Evolutionary conservation across 257 asterid species (phyloP).

Genomic region (Salvia splendens): DNA sequence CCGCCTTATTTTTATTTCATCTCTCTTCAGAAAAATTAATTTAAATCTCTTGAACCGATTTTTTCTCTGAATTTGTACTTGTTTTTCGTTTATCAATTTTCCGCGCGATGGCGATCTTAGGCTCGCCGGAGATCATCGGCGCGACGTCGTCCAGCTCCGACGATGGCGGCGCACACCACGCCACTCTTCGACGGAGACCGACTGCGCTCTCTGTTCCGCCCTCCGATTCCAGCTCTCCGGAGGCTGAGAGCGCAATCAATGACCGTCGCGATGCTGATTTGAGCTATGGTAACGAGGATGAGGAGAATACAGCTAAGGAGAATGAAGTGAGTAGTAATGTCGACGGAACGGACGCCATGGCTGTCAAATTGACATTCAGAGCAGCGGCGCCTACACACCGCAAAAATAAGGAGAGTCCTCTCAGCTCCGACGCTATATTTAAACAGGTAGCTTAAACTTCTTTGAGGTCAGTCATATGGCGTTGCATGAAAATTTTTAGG

Average conservation of each 20-base stretch:
- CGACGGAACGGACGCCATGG: constrained; percentile 29
- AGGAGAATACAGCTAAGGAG: constrained; percentile 43
- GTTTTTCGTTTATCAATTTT: neutral
- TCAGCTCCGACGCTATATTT: constrained; percentile 92
- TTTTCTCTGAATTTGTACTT: constrained; percentile 15
- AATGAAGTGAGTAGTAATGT: constrained; percentile 35
- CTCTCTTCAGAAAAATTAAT: neutral
- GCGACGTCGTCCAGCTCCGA: constrained; percentile 39
- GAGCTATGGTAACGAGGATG: constrained; percentile 35
- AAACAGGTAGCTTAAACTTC: constrained; percentile 55
- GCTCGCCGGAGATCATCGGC: constrained; percentile 51
- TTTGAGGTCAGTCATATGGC: neutral
- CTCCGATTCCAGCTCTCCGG: constrained; percentile 42
- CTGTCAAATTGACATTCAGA: constrained; percentile 59
- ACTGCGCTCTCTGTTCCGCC: constrained; percentile 28
- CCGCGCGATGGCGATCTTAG: constrained; percentile 51
- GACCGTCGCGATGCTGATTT: constrained; percentile 35
- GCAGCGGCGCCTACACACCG: constrained; percentile 91
- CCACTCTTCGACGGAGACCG: constrained; percentile 49
- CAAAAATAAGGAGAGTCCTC: constrained; percentile 86
- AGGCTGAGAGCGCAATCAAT: constrained; percentile 34
- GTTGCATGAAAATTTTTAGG: neutral
- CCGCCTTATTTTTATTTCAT: no score
- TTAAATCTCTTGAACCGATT: constrained; percentile 22
- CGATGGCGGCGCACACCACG: constrained; percentile 20